Evolutionary conservation across 768 basidiomycete genomes (phyloP).

Genomic region (Zangia roseola): DNA sequence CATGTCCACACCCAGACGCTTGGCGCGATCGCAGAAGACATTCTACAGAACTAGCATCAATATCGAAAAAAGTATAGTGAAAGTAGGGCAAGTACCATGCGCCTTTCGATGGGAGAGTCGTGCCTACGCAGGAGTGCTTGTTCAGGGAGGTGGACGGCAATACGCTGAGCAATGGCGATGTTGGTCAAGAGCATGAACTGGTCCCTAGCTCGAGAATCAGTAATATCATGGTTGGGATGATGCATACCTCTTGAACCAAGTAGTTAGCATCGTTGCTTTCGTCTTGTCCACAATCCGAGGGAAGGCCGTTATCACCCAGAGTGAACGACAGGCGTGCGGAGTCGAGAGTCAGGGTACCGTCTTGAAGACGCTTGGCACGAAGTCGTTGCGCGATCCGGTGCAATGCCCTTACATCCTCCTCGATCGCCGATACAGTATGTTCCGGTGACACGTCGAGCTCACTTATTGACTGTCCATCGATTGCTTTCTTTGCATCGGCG

Average conservation of each 20-base stretch:
- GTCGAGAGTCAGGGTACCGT: conserved; percentile 73
- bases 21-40: conserved; percentile 76
- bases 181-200: conserved; percentile 96
- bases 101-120: conserved; percentile 88
- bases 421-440: conserved; percentile 59
- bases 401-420: conserved; percentile 72
- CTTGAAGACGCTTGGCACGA: conserved; percentile 69
- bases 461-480: conserved; percentile 67
- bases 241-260: conserved; percentile 82
- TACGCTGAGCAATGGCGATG: conserved; percentile 85
- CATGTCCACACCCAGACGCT: conserved; percentile 78
- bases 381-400: conserved; percentile 71
- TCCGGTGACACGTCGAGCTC: conserved; percentile 53
- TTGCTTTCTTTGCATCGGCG: conserved; percentile 73
- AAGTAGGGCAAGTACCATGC: conserved; percentile 51
- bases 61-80: neutral
- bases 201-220: conserved; percentile 1
- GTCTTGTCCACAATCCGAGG: conserved; percentile 72
- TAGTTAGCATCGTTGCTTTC: conserved; percentile 69
- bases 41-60: conserved; percentile 44
- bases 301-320: conserved; percentile 76
- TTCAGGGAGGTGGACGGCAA: conserved; percentile 92
- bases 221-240: conserved; percentile 1
- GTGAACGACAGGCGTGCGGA: conserved; percentile 72
- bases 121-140: conserved; percentile 96